Percentiles rank a stretch among this genome's conserved stretches.
These are phyloP conservation scores for Ploettnerulaceae sp. DNA, from an alignment of 2,329 filamentous ascomycete species.

Conservation along the genomic window DNA sequence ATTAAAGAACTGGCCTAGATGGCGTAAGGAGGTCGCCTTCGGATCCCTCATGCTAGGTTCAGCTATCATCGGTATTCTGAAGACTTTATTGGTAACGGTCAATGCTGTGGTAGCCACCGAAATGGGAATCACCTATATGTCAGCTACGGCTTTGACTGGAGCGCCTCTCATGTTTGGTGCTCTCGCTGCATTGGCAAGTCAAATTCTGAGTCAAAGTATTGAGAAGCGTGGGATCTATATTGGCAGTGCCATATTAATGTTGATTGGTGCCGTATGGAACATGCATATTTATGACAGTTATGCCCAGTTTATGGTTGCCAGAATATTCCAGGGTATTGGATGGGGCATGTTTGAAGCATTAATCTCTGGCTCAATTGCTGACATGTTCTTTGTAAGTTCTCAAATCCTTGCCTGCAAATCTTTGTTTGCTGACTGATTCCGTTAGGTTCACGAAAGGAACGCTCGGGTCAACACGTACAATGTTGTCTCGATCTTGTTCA, in stretches of 20 bases:
- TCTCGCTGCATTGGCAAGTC: conserved; percentile 40
- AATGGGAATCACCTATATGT: conserved; percentile 44
- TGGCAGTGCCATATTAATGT: conserved; percentile 40
- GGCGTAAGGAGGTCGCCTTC: conserved; percentile 50
- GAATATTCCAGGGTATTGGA: conserved; percentile 52
- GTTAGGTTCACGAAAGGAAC: conserved; percentile 50
- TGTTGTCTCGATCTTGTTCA: conserved; percentile 41
- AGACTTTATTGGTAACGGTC: conserved; percentile 49
- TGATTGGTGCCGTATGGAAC: conserved; percentile 49
- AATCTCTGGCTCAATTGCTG: conserved; percentile 48
- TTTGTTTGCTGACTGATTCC: conserved; percentile 22
- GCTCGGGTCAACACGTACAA: conserved; percentile 43
- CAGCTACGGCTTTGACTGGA: conserved; percentile 47
- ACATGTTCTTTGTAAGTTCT: conserved; percentile 50
- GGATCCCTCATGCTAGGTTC: conserved; percentile 43
- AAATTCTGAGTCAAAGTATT: conserved; percentile 42
- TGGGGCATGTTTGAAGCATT: conserved; percentile 55
- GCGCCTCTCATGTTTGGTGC: conserved; percentile 48
- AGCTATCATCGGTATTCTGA: conserved; percentile 46
- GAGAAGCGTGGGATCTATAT: conserved; percentile 53
- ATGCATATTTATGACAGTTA: conserved; percentile 40
- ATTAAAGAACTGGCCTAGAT: conserved; percentile 49
- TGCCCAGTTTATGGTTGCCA: conserved; percentile 45
- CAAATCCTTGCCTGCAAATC: not conserved
- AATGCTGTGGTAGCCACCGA: conserved; percentile 41